phyloP scores from a whole-genome alignment of 176 grass and related monocot species.

The Aegilops speltoides region DNA sequence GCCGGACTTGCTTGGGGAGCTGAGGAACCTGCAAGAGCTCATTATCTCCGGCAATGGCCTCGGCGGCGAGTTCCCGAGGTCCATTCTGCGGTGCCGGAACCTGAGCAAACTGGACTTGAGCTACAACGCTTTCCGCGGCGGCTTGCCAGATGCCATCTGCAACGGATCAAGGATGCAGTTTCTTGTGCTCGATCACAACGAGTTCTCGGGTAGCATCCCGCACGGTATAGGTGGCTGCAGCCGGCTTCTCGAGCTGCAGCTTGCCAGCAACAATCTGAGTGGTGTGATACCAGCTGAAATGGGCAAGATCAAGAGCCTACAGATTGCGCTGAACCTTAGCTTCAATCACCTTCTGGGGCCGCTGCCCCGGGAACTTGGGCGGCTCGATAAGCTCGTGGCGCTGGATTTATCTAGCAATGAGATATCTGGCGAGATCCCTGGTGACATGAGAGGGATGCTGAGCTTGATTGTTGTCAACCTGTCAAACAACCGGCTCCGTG shows the following conservation, averaged over 20 bases:
- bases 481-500: constrained; percentile 76
- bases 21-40: constrained; percentile 80
- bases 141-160: constrained; percentile 64
- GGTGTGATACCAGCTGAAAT: constrained; percentile 78
- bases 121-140: constrained; percentile 60
- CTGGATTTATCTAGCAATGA: constrained; percentile 88
- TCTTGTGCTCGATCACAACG: constrained; percentile 80
- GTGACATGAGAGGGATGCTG: constrained; percentile 88
- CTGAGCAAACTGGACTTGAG: constrained; percentile 93
- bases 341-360: constrained; percentile 69
- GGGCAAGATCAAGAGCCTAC: constrained; percentile 83
- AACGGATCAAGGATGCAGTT: constrained; percentile 80
- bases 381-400: constrained; percentile 83
- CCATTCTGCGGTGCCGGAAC: constrained; percentile 71
- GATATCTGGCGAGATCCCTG: constrained; percentile 75
- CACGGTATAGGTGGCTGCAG: constrained; percentile 52
- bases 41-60: constrained; percentile 70
- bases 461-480: constrained; percentile 96
- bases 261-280: constrained; percentile 74
- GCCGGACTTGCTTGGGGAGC: constrained; percentile 55
- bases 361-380: constrained; percentile 69
- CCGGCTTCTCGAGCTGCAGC: constrained; percentile 71
- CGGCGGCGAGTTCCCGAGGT: constrained; percentile 59
- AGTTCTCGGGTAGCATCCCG: constrained; percentile 57
- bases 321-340: constrained; percentile 95